Percentiles rank a stretch among this genome's conserved stretches.
Evolutionary conservation across 257 asterid genomes (phyloP).

Genomic region (Cruciata laevipes): DNA sequence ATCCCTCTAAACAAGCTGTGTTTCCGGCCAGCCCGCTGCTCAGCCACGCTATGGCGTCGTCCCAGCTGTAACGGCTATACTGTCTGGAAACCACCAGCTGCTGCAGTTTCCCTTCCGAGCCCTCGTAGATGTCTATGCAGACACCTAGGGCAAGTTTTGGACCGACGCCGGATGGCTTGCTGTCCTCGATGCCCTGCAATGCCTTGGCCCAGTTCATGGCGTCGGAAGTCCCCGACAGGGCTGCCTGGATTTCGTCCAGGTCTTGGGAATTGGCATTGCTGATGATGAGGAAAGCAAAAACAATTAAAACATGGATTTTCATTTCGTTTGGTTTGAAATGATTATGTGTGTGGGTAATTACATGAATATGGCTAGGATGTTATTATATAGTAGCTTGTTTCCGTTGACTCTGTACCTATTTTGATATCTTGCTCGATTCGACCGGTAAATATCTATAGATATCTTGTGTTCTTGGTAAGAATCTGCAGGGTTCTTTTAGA

Average conservation of each 20-base stretch:
- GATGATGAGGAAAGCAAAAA: constrained; percentile 15
- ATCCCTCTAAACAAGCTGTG: constrained; percentile 50
- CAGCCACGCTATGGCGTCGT: constrained; percentile 58
- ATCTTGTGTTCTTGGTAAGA: neutral
- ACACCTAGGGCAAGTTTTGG: constrained; percentile 23
- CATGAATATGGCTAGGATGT: constrained; percentile 8
- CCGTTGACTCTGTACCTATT: neutral
- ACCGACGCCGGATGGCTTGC: neutral
- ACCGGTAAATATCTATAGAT: neutral
- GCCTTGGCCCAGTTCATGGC: constrained; percentile 35
- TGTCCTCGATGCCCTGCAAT: constrained; percentile 20
- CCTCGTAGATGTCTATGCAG: constrained; percentile 45
- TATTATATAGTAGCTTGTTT: constrained; percentile 11
- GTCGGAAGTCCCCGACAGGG: constrained; percentile 27
- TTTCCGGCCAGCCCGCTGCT: constrained; percentile 64
- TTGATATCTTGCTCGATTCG: neutral
- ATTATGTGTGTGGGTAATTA: neutral
- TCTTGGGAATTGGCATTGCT: constrained; percentile 17
- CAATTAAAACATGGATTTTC: constrained; percentile 15
- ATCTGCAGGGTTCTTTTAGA: neutral
- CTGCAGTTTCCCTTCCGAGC: constrained; percentile 35
- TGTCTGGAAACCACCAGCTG: constrained; percentile 17
- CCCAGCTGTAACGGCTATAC: constrained; percentile 15
- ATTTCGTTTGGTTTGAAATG: no score
- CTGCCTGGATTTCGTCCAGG: constrained; percentile 28